These are phyloP conservation scores for Citrullus amarus DNA, from an alignment of 306 rosid genomes.

Conservation along the genomic window DNA sequence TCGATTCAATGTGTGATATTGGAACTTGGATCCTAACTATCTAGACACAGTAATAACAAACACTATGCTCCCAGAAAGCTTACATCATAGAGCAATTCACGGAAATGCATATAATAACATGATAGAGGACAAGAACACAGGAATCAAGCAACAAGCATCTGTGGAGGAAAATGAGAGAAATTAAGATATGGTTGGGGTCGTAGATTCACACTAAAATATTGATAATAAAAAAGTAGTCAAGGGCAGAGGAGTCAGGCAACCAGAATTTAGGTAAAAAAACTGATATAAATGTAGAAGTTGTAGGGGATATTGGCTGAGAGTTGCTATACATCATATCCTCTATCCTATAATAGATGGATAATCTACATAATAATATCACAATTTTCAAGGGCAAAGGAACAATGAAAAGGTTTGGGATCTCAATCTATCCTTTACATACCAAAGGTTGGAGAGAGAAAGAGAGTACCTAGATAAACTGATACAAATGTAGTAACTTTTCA, in stretches of 20 bases:
- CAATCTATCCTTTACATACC: background rate
- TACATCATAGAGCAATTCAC: background rate
- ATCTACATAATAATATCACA: background rate
- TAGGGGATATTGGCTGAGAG: background rate
- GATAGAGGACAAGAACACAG: background rate
- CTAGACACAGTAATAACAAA: background rate
- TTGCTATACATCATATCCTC: background rate
- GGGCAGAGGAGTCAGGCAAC: background rate
- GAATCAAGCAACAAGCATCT: background rate
- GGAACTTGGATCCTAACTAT: background rate
- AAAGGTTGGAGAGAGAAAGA: background rate
- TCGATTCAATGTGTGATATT: background rate
- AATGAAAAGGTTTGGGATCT: background rate
- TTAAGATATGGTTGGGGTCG: background rate
- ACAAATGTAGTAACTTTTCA: background rate
- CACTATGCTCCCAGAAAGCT: background rate
- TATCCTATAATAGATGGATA: background rate
- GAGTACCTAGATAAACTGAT: background rate
- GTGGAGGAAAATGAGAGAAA: background rate
- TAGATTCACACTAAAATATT: background rate
- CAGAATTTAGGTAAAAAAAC: background rate
- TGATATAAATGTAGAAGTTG: background rate
- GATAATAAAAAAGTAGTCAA: background rate
- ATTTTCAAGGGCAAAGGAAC: background rate
- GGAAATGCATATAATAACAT: background rate